Evolutionary conservation across 1,139 yeast species (phyloP).

Genomic region (Ogataea hybrid): DNA sequence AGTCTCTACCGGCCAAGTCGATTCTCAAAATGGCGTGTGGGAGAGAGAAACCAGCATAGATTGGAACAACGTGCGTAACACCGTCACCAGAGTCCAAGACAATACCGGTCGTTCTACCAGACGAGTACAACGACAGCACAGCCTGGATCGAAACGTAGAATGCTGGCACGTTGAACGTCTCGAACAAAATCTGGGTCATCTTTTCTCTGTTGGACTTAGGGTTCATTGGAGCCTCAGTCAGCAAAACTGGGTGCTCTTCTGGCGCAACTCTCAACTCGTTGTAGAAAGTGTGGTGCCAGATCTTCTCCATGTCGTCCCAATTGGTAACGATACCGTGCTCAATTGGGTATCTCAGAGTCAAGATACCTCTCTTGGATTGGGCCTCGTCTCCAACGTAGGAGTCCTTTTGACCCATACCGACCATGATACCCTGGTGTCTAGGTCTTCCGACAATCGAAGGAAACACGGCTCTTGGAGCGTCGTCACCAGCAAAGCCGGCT

Average conservation of each 20-base stretch:
- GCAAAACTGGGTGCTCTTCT: constrained; percentile 75
- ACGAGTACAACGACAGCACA: constrained; percentile 94
- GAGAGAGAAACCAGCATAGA: constrained; percentile 98
- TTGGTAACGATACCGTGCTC: constrained; percentile 99
- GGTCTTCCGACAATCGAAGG: constrained; percentile 99
- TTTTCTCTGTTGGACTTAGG: constrained; percentile 99
- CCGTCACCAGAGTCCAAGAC: constrained; percentile 99
- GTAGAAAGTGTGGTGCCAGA: constrained; percentile 42
- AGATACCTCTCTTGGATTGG: constrained; percentile 99
- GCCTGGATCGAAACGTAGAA: constrained; percentile 99
- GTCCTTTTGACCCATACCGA: constrained; percentile 99
- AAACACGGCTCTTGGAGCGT: constrained; percentile 99
- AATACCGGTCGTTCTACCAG: constrained; percentile 99
- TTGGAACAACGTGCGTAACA: constrained; percentile 97
- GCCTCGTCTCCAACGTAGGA: constrained; percentile 99
- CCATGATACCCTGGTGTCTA: constrained; percentile 99
- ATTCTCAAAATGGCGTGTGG: constrained; percentile 99
- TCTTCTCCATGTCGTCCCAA: constrained; percentile 94
- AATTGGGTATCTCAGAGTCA: constrained; percentile 97
- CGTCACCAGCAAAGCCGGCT: constrained; percentile 99
- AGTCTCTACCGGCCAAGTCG: constrained; percentile 99
- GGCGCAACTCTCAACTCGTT: constrained; percentile 74
- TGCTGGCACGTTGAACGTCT: constrained; percentile 99
- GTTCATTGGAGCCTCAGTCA: constrained; percentile 97
- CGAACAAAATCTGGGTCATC: constrained; percentile 98